Conservation (phyloP, 2,329 filamentous ascomycete species). For the Alternaria metachromatica region DNA sequence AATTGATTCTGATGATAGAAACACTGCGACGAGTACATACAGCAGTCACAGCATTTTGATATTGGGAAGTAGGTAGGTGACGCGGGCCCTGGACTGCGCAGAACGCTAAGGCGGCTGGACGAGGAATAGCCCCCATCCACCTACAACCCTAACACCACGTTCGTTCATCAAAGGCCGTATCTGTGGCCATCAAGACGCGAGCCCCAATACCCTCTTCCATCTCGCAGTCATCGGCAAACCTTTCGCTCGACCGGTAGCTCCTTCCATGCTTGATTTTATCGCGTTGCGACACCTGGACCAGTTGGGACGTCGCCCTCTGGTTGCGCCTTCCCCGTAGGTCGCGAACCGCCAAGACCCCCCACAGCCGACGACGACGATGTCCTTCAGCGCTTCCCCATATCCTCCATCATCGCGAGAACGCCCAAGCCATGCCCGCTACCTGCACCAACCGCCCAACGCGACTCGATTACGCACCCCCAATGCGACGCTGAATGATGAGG, state of each 20-base stretch:
- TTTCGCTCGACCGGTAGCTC: slow-evolving; percentile 33
- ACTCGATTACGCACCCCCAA: slow-evolving; percentile 51
- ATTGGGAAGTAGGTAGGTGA: slow-evolving; percentile 9
- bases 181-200: slow-evolving; percentile 46
- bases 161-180: slow-evolving; percentile 19
- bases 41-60: slow-evolving; percentile 5
- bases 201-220: slow-evolving; percentile 41
- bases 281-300: slow-evolving; percentile 50
- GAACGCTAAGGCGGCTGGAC: slow-evolving; percentile 17
- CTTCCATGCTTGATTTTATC: slow-evolving; percentile 48
- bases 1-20: background rate
- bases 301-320: slow-evolving; percentile 50
- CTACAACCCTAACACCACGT: slow-evolving; percentile 6
- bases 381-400: slow-evolving; percentile 46
- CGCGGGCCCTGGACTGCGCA: slow-evolving; percentile 2
- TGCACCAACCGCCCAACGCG: slow-evolving; percentile 43
- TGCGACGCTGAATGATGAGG: slow-evolving; percentile 53
- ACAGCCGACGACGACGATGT: slow-evolving; percentile 44
- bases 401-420: slow-evolving; percentile 51
- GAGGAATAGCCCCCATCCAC: slow-evolving; percentile 10
- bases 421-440: slow-evolving; percentile 51
- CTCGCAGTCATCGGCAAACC: slow-evolving; percentile 38
- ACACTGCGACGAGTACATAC: background rate
- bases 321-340: slow-evolving; percentile 46
- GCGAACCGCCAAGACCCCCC: slow-evolving; percentile 42